Evolutionary conservation across 2,329 filamentous ascomycete genomes (phyloP), one percentile per base, ranked within the genome.

Genomic region (Diaporthe longicolla): DNA sequence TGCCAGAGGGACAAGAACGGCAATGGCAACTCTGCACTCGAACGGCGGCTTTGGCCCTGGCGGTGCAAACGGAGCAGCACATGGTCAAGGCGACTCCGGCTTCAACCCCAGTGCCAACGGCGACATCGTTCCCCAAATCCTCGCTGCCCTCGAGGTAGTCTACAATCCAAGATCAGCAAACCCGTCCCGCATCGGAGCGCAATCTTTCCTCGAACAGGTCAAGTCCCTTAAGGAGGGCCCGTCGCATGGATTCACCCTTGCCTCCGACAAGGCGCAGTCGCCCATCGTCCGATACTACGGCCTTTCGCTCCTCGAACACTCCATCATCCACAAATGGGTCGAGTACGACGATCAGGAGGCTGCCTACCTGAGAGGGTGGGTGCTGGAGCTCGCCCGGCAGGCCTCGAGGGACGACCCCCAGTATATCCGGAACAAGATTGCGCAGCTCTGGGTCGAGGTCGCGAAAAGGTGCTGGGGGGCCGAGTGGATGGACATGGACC

Each of bases 401-500:
- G 87, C 97, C 57, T 87, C 90, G 7, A 89, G 89, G 59, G 89
- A 91, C 26, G 96, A 98, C 81, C 94, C 95, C 3, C 83, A 89
- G 43, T 99, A 95, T 81, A 86, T 98, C 77, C 90, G 96, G 78
- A 98, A 97, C 87, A 99, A 99, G 85, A 93, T 97, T 45, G 95
- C 94, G 37, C 93, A 97, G 83, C 85, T 99, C 76, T 99, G 97
- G 97, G 94, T 95, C 10, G 97, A 98, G 83, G 88, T 98, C 70
- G 95, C 95, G 54, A 98, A 98, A 86, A 90, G 96, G 79, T 94
- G 91, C 81, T 99, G 97, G 97, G 94, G 89, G n/a, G 88, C 91
- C 43, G 93, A 97, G 76, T 99, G 97, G 97, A 92, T 93, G 86
- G 92, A 97, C 80, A 98, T 99, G 96, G 97, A 99, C 82, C 85